phyloP scores from a whole-genome alignment of 148 eudicot genomes.

The Vaccinium vitisidaea region DNA sequence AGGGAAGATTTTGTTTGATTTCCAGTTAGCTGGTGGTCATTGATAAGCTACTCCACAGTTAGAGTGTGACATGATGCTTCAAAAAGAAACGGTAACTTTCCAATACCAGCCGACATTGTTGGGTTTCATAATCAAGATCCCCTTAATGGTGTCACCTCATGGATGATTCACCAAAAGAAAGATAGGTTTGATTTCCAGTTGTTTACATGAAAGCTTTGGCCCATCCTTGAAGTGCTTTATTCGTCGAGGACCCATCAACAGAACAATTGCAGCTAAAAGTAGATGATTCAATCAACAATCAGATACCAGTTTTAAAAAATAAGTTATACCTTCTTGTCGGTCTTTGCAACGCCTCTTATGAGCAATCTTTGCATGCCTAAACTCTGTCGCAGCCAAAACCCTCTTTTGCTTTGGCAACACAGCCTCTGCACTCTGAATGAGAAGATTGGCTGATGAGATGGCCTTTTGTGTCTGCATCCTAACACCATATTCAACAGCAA shows the following conservation, averaged over 20 bases:
- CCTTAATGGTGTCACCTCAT: background rate
- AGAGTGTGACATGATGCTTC: background rate
- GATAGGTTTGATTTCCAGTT: background rate
- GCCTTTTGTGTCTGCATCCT: slow-evolving; percentile 82
- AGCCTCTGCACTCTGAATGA: slow-evolving; percentile 67
- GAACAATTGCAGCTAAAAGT: background rate
- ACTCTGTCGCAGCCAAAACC: slow-evolving; percentile 54
- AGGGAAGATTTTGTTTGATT: background rate
- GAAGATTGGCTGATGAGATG: slow-evolving; percentile 66
- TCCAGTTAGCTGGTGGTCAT: background rate
- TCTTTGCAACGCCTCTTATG: slow-evolving; percentile 57
- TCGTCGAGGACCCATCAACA: background rate
- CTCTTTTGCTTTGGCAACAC: slow-evolving; percentile 84
- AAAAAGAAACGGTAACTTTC: background rate
- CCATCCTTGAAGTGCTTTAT: slow-evolving; percentile 4
- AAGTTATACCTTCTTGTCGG: slow-evolving; percentile 46
- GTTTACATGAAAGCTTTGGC: background rate
- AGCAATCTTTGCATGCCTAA: slow-evolving; percentile 78
- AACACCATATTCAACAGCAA: slow-evolving; percentile 13
- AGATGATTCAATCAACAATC: background rate
- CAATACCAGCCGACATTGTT: background rate
- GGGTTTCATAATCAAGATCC: background rate
- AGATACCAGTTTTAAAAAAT: slow-evolving; percentile 6
- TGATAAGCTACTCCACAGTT: background rate
- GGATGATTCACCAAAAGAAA: background rate